Conservation (phyloP, 1,139 yeast species). For the Pichia sp. region DNA sequence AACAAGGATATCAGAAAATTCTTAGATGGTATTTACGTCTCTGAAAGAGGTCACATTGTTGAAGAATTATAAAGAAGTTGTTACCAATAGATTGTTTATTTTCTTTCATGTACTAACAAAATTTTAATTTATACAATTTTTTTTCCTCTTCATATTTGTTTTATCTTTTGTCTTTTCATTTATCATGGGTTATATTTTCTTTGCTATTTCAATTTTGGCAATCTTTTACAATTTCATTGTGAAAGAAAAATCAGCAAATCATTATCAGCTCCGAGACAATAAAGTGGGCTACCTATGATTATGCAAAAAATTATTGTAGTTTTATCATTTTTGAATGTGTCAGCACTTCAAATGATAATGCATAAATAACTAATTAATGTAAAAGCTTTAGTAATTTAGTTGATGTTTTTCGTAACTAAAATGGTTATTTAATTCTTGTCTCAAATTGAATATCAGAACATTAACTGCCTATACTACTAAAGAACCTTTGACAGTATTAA, state of each 20-base stretch:
- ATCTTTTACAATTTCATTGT: slow-evolving; percentile 20
- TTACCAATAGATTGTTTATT: slow-evolving; percentile 17
- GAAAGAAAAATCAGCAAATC: slow-evolving; percentile 33
- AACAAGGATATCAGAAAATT: slow-evolving; percentile 99
- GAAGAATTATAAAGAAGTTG: slow-evolving; percentile 43
- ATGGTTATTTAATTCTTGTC: too few relatives aligned
- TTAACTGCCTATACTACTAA: too few relatives aligned
- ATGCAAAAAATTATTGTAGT: slow-evolving; percentile 26
- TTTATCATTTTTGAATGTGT: slow-evolving; percentile 9
- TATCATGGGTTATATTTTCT: slow-evolving; percentile 31
- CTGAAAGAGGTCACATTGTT: slow-evolving; percentile 86
- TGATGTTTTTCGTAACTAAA: too few relatives aligned
- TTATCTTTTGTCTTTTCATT: slow-evolving; percentile 8
- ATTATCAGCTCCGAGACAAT: slow-evolving; percentile 45
- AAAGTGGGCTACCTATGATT: slow-evolving; percentile 59
- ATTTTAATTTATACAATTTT: slow-evolving; percentile 5
- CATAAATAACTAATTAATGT: slow-evolving; percentile 3
- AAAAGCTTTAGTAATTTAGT: neutral
- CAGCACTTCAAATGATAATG: slow-evolving; percentile 8
- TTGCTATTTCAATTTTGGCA: neutral
- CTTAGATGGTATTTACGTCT: slow-evolving; percentile 99
- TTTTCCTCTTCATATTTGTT: slow-evolving; percentile 1
- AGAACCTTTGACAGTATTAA: too few relatives aligned
- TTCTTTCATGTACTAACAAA: slow-evolving; percentile 7
- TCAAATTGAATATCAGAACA: too few relatives aligned